Conservation (phyloP, 2,329 filamentous ascomycete genomes). For the Coniella vitis region DNA sequence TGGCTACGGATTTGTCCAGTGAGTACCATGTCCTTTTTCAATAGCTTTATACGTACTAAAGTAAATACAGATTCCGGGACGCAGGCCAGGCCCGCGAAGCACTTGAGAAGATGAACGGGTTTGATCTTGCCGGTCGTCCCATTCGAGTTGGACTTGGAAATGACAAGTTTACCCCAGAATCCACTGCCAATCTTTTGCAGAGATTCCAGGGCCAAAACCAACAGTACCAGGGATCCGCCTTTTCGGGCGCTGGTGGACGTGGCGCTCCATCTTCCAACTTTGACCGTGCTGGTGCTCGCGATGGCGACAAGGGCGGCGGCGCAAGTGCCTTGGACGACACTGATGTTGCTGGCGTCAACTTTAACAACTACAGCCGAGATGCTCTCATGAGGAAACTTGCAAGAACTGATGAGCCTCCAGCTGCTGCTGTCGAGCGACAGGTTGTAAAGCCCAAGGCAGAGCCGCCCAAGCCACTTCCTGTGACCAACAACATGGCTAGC, state of each 20-base stretch:
- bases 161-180: conserved; percentile 99
- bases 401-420: conserved; percentile 77
- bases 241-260: conserved; percentile 84
- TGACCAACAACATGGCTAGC: conserved; percentile 87
- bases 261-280: conserved; percentile 81
- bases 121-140: conserved; percentile 92
- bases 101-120: conserved; percentile 98
- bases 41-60: background rate
- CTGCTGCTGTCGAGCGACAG: conserved; percentile 62
- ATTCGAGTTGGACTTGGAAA: conserved; percentile 99
- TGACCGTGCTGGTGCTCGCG: conserved; percentile 81
- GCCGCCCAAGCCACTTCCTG: conserved; percentile 62
- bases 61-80: conserved; percentile 68
- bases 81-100: conserved; percentile 88
- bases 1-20: conserved; percentile 99
- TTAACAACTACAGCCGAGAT: conserved; percentile 98
- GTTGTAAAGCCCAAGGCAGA: conserved; percentile 73
- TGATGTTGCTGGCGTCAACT: conserved; percentile 96
- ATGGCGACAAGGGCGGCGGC: conserved; percentile 83
- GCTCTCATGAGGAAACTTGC: conserved; percentile 98
- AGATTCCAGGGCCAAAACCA: conserved; percentile 79
- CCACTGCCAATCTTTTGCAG: conserved; percentile 85
- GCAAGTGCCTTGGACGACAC: conserved; percentile 95
- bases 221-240: conserved; percentile 81
- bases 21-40: conserved; percentile 35